Evolutionary conservation across 306 rosid genomes (phyloP), one percentile per base, ranked within the genome.

Genomic region (Notholithocarpus densiflorus): DNA sequence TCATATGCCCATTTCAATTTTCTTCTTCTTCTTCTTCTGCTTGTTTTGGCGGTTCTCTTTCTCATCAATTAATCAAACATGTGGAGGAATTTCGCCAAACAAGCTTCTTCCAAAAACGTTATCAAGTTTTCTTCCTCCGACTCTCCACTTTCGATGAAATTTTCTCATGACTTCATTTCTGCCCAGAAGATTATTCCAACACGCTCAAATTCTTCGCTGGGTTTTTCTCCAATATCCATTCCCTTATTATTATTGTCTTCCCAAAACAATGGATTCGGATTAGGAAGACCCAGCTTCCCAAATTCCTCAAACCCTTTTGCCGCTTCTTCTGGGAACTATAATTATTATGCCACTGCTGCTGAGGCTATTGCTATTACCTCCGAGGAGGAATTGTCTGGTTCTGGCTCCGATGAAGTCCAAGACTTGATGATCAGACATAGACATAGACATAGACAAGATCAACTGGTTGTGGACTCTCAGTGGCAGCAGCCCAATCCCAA

Each of bases 301-400:
- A 75, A 75, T 77, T 84, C 71, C 1, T 77, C 71, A 65, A 40
- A 79, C 24, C 59, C 74, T 26, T 68, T 83, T 43, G 72, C 66
- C 0, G 45, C 45, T 9, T 82, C 76, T 85, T 81, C 68, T 72
- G 82, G 73, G 40, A 61, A 55, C 71, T 20, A 62, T 56, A 48
- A 48, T 48, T 13, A 3, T 48, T 48, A 48, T 12, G 53, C 91
- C 11, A 87, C 84, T 57, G 91, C 75, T 13, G 97, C 97, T 0
- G 97, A 91, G 86, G 97, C 97, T 1, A 75, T 91, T 60, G 89
- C 83, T 32, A 77, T 91, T 65, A 88, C 81, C 32, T 87, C 94
- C 0, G 97, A 92, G 78, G 97, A 91, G 19, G 98, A 93, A 18
- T 73, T 79, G 14, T 85, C 93, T 6, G 88, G 4, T 48, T 48